A percentile compares a stretch with the other conserved stretches of the same genome.
These are phyloP conservation scores for Populus hybrid DNA, from an alignment of 441 rosid species.

Conservation along the genomic window DNA sequence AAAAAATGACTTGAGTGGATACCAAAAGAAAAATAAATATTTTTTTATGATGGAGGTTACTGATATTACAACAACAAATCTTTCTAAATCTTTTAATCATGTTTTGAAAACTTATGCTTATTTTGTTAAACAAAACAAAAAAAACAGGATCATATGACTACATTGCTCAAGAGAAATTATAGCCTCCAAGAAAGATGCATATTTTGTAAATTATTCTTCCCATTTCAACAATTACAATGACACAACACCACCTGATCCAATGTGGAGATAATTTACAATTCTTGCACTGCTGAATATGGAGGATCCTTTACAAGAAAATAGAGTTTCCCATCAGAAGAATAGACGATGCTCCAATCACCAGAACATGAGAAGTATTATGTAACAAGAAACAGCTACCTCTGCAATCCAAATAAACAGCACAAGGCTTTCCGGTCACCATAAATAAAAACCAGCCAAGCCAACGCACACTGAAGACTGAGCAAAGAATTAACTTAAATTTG, in stretches of 20 bases:
- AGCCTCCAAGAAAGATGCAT: too few relatives aligned
- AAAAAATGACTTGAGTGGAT: too few relatives aligned
- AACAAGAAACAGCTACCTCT: slow-evolving; percentile 12
- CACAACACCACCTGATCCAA: not conserved
- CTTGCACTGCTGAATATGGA: slow-evolving; percentile 4
- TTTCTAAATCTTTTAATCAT: too few relatives aligned
- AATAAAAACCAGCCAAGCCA: slow-evolving; percentile 31
- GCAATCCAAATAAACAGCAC: slow-evolving; percentile 8
- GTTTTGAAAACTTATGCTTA: too few relatives aligned
- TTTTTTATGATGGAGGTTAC: too few relatives aligned
- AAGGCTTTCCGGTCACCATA: slow-evolving; percentile 27
- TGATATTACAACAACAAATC: too few relatives aligned
- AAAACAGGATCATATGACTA: too few relatives aligned
- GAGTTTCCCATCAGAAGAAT: slow-evolving; percentile 17
- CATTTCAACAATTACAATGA: not conserved
- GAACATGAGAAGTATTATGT: slow-evolving; percentile 7
- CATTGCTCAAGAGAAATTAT: too few relatives aligned
- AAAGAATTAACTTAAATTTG: slow-evolving; percentile 27
- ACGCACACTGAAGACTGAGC: slow-evolving; percentile 9
- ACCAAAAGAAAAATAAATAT: too few relatives aligned
- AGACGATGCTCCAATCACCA: not conserved
- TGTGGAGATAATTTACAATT: slow-evolving; percentile 34
- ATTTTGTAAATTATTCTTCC: too few relatives aligned
- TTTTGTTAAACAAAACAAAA: too few relatives aligned
- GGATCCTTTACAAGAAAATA: slow-evolving; percentile 23